Evolutionary conservation across 192 early-diverging fungal species (phyloP), one percentile per base, ranked within the genome.

Genomic region (Piromyces finnis): DNA sequence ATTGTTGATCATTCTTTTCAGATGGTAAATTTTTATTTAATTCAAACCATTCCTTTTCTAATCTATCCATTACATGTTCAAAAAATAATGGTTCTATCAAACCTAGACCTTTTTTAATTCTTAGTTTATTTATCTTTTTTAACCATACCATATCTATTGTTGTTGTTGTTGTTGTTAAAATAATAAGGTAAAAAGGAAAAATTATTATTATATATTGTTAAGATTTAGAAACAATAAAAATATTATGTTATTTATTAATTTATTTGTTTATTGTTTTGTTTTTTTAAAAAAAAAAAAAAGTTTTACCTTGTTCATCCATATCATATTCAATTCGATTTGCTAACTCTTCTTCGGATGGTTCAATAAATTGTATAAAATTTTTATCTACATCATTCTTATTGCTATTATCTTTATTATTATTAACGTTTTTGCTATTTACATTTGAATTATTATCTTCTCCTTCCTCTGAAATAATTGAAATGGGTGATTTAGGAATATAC

Each of bases 21-120:
- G 22, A 81, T 84, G 28, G 83, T 79, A 29, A 84, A 32, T 82
- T 81, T 35, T 41, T 84, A 84, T 30, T 92, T 82, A 96, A 80
- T 81, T 95, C 94, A 84, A 98, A 98, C 97, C 97, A 99, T 84
- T 94, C 94, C 84, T 99, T 99, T 84, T 99, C 98, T 26, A 97
- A 83, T 17, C 88, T 85, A 84, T 99, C 98, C 82, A 99, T 91
- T 17, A 97, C 86, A 41, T 84, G 84, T 84, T 99, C 98, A 85
- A 98, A 94, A 41, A 92, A 80, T 59, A 83, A 14, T 88, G 82
- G 29, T 92, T 82, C 29, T 87, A 86, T 2, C 88, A 87, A 11
- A 88, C 78, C 28, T 86, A 86, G 30, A 90, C 85, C 77, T 84
- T 86, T 29, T 82, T 85, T 9, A 93, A 85, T 79, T 93, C 87